Evolutionary conservation across 2,329 filamentous ascomycete species (phyloP), one percentile per base, ranked within the genome.

Genomic region (Talaromyces islandicus): DNA sequence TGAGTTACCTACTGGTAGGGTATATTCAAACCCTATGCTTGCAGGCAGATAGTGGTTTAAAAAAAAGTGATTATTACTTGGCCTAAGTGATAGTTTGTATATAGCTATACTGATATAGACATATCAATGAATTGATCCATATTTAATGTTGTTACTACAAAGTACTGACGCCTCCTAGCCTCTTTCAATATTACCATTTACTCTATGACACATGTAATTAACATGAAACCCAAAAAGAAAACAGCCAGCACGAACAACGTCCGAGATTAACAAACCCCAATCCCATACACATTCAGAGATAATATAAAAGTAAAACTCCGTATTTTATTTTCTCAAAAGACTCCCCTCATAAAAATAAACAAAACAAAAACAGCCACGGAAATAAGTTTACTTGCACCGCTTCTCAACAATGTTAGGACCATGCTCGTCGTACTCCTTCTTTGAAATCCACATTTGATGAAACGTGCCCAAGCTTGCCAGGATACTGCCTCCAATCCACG

Each of bases 381-480:
- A n/a, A 19, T 4, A 19, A 43, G 12, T 35, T 78, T 71, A 97
- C 80, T 96, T 96, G 83, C 93, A 97, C 69, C 93, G 83, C 85
- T 96, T 97, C 82, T 97, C 93, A 51, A 97, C 90, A 68, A 97
- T 92, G 64, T 86, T 86, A 6, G 87, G 81, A 1, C 94, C 94
- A 74, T 96, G 92, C 81, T 99, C 95, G 65, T 97, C 92, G 69
- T 97, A 97, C 80, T 99, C 94, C 81, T 96, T 96, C 76, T 87
- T 91, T 25, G 89, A 93, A 68, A 99, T 95, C 94, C 94, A 99
- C 89, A 99, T 93, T 80, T 99, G 94, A 79, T 99, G 94, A 78
- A 99, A 99, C 14, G 92, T 96, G 10, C 95, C 95, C 77, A 99
- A 76, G 75, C 92, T 97, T 7, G 91, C 92, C 66, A 99, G 80